phyloP scores from a whole-genome alignment of 345 rosid species.

The Euclidium syriacum region DNA sequence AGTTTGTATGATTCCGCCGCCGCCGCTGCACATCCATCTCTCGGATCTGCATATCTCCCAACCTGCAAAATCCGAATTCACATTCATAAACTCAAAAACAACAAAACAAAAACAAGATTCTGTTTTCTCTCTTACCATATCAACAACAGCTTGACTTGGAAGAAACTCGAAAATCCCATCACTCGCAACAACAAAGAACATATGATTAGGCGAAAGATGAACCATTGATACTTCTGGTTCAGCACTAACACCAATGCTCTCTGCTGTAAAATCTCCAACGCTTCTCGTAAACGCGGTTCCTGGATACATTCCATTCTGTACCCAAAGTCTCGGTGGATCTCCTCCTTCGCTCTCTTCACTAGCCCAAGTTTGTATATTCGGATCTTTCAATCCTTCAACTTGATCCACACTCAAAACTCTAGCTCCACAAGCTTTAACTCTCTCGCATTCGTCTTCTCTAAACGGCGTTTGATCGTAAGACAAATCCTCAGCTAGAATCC shows the following conservation, averaged over 20 bases:
- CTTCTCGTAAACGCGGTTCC: slow-evolving; percentile 97
- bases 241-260: slow-evolving; percentile 79
- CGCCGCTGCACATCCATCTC: slow-evolving; percentile 90
- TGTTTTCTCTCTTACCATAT: slow-evolving; percentile 90
- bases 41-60: slow-evolving; percentile 62
- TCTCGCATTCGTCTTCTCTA: slow-evolving; percentile 85
- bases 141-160: slow-evolving; percentile 79
- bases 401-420: slow-evolving; percentile 91
- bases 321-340: slow-evolving; percentile 98
- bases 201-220: slow-evolving; percentile 56
- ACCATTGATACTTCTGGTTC: slow-evolving; percentile 73
- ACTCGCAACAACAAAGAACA: slow-evolving; percentile 90
- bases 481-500: slow-evolving; percentile 67
- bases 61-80: slow-evolving; percentile 43
- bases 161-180: slow-evolving; percentile 98
- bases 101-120: neutral
- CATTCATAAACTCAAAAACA: neutral
- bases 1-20: slow-evolving; percentile 87
- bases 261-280: slow-evolving; percentile 82
- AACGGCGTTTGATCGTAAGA: slow-evolving; percentile 95
- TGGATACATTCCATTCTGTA: slow-evolving; percentile 84
- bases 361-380: slow-evolving; percentile 75
- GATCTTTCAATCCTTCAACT: slow-evolving; percentile 90
- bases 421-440: slow-evolving; percentile 90
- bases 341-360: slow-evolving; percentile 85